A percentile compares a stretch with the other conserved stretches of the same genome.
Conservation (phyloP, 2,329 filamentous ascomycete genomes). For the Pseudocercospora macadamiae region DNA sequence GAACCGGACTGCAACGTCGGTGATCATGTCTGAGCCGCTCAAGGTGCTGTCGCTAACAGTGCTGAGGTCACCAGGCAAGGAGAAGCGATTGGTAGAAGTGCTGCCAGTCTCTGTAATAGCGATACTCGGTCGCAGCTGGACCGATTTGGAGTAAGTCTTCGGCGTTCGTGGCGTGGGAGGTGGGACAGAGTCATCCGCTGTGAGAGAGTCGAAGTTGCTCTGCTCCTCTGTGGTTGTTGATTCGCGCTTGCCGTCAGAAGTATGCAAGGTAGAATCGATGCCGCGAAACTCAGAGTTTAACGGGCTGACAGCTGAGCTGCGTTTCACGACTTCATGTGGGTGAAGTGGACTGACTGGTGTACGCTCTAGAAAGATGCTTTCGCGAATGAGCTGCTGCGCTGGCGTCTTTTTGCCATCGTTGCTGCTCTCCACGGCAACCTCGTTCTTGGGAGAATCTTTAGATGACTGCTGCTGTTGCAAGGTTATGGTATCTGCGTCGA, state of each 20-base stretch:
- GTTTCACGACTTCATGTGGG: slow-evolving; percentile 32
- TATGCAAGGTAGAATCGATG: slow-evolving; percentile 34
- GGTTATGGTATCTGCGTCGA: slow-evolving; percentile 41
- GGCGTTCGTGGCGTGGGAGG: slow-evolving; percentile 36
- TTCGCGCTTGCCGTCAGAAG: slow-evolving; percentile 16
- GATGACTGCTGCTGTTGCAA: slow-evolving; percentile 32
- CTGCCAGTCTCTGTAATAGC: slow-evolving; percentile 29
- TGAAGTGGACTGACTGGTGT: slow-evolving; percentile 38
- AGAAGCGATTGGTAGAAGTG: slow-evolving; percentile 34
- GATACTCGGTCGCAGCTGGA: slow-evolving; percentile 33
- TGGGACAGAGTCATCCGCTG: slow-evolving; percentile 27
- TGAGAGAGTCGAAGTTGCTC: slow-evolving; percentile 9
- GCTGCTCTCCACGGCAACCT: background rate
- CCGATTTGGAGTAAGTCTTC: slow-evolving; percentile 38
- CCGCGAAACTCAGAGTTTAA: slow-evolving; percentile 33
- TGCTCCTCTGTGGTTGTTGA: slow-evolving; percentile 10
- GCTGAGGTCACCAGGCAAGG: slow-evolving; percentile 38
- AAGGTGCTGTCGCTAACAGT: slow-evolving; percentile 36
- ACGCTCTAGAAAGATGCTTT: slow-evolving; percentile 16
- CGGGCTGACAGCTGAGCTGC: slow-evolving; percentile 40
- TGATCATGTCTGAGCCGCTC: slow-evolving; percentile 38
- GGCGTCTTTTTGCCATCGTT: slow-evolving; percentile 19
- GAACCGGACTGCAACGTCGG: slow-evolving; percentile 43
- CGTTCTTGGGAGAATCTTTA: slow-evolving; percentile 16
- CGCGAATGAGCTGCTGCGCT: slow-evolving; percentile 9